Conservation (phyloP, 2,329 filamentous ascomycete genomes). For the Claviceps paspali region DNA sequence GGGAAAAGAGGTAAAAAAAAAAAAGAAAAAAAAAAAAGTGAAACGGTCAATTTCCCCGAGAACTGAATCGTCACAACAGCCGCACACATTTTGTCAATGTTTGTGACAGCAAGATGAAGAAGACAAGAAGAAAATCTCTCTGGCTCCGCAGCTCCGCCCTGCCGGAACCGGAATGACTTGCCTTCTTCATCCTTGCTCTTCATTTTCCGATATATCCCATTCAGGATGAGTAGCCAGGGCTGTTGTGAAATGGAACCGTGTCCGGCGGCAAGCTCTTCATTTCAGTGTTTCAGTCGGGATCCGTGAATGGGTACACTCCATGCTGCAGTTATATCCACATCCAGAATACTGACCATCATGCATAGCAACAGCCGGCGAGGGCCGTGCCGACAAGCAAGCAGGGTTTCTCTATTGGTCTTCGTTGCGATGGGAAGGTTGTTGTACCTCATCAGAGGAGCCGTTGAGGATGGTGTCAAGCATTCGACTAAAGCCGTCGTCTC, state of each 20-base stretch:
- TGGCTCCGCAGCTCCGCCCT: not conserved
- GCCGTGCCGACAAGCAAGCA: not conserved
- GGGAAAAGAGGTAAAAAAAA: too few relatives aligned
- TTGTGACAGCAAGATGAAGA: not conserved
- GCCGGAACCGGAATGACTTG: not conserved
- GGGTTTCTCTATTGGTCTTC: not conserved
- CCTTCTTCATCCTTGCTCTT: not conserved
- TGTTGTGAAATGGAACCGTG: not conserved
- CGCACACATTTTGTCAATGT: not conserved
- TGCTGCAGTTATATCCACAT: not conserved
- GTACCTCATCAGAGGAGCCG: constrained; percentile 8
- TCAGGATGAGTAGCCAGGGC: not conserved
- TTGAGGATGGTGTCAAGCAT: constrained; percentile 8
- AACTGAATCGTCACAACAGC: not conserved
- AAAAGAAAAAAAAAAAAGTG: not conserved
- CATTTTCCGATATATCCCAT: not conserved
- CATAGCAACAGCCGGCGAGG: not conserved
- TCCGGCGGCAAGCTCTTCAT: not conserved
- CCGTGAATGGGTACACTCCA: not conserved
- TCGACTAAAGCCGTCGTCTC: constrained; percentile 6
- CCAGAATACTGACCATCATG: not conserved
- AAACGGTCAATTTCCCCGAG: not conserved
- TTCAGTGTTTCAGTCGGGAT: not conserved
- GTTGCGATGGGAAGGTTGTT: not conserved
- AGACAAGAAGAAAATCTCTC: not conserved